Evolutionary conservation across 345 rosid species (phyloP).

Genomic region (Cardamine chenopodiifolia): DNA sequence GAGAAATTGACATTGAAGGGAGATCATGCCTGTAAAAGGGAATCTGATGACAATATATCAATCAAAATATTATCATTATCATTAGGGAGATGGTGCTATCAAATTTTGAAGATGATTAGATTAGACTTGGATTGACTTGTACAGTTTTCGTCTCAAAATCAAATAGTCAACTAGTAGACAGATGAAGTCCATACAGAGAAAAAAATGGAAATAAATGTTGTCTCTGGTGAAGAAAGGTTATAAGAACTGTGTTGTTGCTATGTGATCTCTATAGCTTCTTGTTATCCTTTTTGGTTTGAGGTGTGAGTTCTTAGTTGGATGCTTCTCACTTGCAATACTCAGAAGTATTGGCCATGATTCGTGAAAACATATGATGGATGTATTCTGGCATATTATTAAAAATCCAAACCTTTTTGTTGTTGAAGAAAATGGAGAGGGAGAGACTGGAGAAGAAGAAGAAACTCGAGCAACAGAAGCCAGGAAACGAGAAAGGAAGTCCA

Average conservation of each 20-base stretch:
- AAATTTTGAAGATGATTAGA: background rate
- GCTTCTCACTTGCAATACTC: background rate
- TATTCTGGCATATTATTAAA: background rate
- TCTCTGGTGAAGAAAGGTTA: background rate
- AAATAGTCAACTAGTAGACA: background rate
- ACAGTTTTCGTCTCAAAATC: background rate
- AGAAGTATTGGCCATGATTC: background rate
- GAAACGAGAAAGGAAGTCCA: slow-evolving; percentile 54
- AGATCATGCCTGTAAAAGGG: background rate
- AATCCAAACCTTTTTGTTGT: background rate
- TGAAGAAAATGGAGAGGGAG: slow-evolving; percentile 91
- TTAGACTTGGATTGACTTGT: slow-evolving; percentile 8
- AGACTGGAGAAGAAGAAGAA: slow-evolving; percentile 64
- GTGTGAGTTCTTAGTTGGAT: background rate
- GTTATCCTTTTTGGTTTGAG: background rate
- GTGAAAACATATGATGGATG: background rate
- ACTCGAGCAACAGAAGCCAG: slow-evolving; percentile 61
- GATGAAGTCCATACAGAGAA: background rate
- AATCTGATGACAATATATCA: slow-evolving; percentile 4
- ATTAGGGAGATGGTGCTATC: background rate
- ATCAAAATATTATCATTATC: background rate
- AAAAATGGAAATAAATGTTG: background rate
- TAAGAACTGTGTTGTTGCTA: background rate
- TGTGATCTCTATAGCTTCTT: slow-evolving; percentile 6
- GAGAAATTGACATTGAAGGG: background rate